These are phyloP conservation scores for Backusella luteola DNA, from an alignment of 192 early-diverging fungal species.

Conservation along the genomic window DNA sequence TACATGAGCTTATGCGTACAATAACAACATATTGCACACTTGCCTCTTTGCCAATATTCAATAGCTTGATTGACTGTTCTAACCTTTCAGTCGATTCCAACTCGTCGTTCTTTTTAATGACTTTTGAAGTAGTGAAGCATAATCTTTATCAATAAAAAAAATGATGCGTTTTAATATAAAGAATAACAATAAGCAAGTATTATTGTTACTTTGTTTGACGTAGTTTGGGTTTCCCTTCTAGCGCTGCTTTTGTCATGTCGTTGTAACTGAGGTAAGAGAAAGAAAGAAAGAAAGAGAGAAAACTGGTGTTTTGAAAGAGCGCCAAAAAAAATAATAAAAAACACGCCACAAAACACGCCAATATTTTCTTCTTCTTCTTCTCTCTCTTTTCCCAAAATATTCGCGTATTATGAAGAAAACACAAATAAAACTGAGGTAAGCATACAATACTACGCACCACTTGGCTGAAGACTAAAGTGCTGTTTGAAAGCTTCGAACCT, in stretches of 20 bases:
- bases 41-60: constrained; percentile 5
- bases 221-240: constrained; percentile 4
- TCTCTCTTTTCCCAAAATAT: background rate
- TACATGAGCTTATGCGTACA: background rate
- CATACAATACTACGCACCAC: no score
- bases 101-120: background rate
- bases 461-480: background rate
- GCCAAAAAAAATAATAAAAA: background rate
- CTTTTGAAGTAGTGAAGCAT: background rate
- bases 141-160: background rate
- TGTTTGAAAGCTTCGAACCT: background rate
- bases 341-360: background rate
- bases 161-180: background rate
- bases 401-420: background rate
- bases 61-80: background rate
- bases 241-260: background rate
- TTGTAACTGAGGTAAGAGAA: background rate
- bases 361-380: background rate
- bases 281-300: background rate
- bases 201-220: constrained; percentile 11
- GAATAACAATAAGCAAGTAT: no score
- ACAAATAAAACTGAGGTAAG: background rate
- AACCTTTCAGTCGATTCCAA: background rate
- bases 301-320: background rate
- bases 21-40: background rate